phyloP scores from a whole-genome alignment of 148 eudicot species.

The Heliosperma pusillum region DNA sequence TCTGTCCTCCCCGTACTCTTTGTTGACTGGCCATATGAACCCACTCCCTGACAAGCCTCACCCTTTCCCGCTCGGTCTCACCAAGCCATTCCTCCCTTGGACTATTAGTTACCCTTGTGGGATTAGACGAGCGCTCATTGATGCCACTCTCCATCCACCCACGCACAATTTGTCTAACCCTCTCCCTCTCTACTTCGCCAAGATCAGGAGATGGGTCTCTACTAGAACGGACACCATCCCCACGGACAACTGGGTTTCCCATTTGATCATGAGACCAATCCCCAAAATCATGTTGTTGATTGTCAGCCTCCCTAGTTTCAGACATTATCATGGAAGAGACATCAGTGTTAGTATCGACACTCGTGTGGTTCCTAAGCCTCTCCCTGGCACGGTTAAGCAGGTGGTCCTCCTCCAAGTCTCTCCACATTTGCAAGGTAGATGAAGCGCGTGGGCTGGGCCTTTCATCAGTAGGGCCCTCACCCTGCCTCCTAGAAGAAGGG shows the following conservation, averaged over 20 bases:
- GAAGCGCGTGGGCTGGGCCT: conserved; percentile 73
- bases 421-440: conserved; percentile 91
- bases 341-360: conserved; percentile 57
- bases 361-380: conserved; percentile 64
- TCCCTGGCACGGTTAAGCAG: conserved; percentile 35
- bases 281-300: conserved; percentile 67
- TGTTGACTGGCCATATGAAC: conserved; percentile 94
- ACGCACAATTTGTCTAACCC: conserved; percentile 90
- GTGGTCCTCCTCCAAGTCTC: conserved; percentile 94
- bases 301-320: conserved; percentile 56
- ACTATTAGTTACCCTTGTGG: conserved; percentile 44
- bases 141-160: conserved; percentile 92
- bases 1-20: conserved; percentile 54
- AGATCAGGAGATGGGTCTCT: conserved; percentile 94
- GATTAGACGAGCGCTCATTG: conserved; percentile 58
- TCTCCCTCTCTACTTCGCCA: conserved; percentile 93
- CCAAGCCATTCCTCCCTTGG: conserved; percentile 95
- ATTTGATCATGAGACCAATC: conserved; percentile 28
- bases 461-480: conserved; percentile 31
- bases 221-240: conserved; percentile 50
- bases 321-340: conserved; percentile 48
- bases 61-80: conserved; percentile 95
- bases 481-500: conserved; percentile 64
- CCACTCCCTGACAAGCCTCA: conserved; percentile 95
- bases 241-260: conserved; percentile 16